Evolutionary conservation across 148 eudicot species (phyloP).

Genomic region (Dysphania ambrosioides): DNA sequence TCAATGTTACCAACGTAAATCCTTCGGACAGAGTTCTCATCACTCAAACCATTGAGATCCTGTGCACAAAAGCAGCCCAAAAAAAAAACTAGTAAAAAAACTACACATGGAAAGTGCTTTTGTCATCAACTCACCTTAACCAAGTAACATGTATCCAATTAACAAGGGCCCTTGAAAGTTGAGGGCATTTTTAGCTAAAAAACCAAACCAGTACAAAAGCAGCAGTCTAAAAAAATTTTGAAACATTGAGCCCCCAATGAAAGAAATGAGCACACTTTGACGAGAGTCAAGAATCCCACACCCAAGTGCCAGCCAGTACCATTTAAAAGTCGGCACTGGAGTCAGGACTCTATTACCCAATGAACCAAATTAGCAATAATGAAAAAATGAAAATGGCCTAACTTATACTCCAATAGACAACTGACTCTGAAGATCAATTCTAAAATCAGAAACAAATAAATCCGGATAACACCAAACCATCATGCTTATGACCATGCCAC

Average conservation of each 20-base stretch:
- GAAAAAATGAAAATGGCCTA: background rate
- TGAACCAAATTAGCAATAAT: background rate
- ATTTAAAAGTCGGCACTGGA: background rate
- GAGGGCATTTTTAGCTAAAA: background rate
- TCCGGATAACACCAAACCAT: background rate
- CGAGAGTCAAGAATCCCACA: background rate
- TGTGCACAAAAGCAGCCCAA: slow-evolving; percentile 28
- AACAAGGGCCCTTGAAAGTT: background rate
- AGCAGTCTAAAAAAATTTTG: background rate
- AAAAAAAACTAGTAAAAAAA: background rate
- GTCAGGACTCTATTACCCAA: background rate
- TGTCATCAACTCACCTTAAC: background rate
- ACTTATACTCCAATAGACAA: background rate
- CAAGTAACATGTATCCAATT: background rate
- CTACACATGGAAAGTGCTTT: background rate
- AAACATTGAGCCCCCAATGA: background rate
- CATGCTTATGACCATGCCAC: background rate
- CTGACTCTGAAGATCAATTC: background rate
- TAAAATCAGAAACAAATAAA: background rate
- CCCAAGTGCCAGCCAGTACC: background rate
- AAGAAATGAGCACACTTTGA: background rate
- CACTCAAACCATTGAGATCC: slow-evolving; percentile 39
- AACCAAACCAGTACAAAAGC: background rate
- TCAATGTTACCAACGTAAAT: slow-evolving; percentile 86
- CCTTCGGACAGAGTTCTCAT: slow-evolving; percentile 62